Conservation (phyloP, 2,329 filamentous ascomycete species). For the Fusarium dlaminii region DNA sequence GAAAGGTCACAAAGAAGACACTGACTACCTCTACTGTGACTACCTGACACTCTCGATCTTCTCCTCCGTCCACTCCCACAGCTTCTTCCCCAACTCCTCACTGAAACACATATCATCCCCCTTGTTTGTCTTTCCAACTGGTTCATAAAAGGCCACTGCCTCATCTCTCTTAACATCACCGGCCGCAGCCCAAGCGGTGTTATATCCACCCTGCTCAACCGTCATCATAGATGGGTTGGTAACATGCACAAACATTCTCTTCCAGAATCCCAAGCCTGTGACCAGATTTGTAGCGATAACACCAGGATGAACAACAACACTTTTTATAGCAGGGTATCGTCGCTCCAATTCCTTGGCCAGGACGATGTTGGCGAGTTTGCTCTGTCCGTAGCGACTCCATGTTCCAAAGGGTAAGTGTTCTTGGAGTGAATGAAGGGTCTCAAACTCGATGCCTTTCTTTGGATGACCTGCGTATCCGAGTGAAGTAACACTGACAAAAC, state of each 20-base stretch:
- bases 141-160: slow-evolving; percentile 42
- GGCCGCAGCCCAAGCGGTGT: slow-evolving; percentile 47
- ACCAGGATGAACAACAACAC: slow-evolving; percentile 61
- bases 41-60: slow-evolving; percentile 7
- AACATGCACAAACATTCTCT: slow-evolving; percentile 38
- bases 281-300: slow-evolving; percentile 46
- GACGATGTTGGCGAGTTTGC: slow-evolving; percentile 60
- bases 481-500: slow-evolving; percentile 43
- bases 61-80: slow-evolving; percentile 53
- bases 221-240: slow-evolving; percentile 38
- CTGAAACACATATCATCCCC: slow-evolving; percentile 39
- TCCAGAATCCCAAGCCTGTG: slow-evolving; percentile 35
- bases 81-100: slow-evolving; percentile 44
- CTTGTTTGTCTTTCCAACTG: slow-evolving; percentile 38
- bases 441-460: slow-evolving; percentile 42
- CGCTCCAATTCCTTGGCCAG: slow-evolving; percentile 57
- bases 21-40: not conserved
- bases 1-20: slow-evolving; percentile 30
- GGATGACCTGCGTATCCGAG: slow-evolving; percentile 42
- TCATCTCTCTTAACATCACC: slow-evolving; percentile 19
- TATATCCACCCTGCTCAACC: slow-evolving; percentile 44
- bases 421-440: slow-evolving; percentile 41
- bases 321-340: slow-evolving; percentile 53
- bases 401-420: slow-evolving; percentile 45
- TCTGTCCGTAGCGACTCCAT: slow-evolving; percentile 60